A percentile compares a stretch with the other conserved stretches of the same genome.
Conservation (phyloP, 73 alveolate species). For the Stentor roeselii region DNA sequence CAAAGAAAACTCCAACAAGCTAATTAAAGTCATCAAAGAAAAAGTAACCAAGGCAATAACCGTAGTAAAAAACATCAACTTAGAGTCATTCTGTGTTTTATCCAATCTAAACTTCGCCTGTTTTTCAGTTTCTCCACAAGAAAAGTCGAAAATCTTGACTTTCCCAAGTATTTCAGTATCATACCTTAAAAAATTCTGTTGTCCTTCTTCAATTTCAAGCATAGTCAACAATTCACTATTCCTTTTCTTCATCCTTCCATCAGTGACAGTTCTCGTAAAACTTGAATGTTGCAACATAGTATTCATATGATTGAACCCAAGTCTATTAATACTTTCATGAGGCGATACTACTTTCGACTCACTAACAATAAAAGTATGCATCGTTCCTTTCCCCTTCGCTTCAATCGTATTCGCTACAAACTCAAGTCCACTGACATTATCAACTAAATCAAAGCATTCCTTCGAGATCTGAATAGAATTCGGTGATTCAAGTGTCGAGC, state of each 20-base stretch:
- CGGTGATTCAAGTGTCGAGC: slow-evolving; percentile 65
- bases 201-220: not conserved
- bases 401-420: slow-evolving; percentile 21
- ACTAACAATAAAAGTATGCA: slow-evolving; percentile 8
- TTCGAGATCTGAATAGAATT: not conserved
- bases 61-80: not conserved
- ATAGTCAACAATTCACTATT: not conserved
- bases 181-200: not conserved
- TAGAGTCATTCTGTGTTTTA: not conserved
- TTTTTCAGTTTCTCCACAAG: not conserved
- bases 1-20: not conserved
- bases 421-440: not conserved
- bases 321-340: not conserved
- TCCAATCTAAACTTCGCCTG: not conserved
- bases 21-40: not conserved
- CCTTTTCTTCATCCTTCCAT: not conserved
- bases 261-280: not conserved
- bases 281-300: not conserved
- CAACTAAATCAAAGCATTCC: not conserved
- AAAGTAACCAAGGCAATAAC: slow-evolving; percentile 13
- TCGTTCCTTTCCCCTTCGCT: slow-evolving; percentile 28
- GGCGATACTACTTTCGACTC: not conserved
- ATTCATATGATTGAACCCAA: too few relatives aligned
- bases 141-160: not conserved
- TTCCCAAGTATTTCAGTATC: slow-evolving; percentile 8